phyloP scores from a whole-genome alignment of 2,329 filamentous ascomycete genomes.

The Paraphoma chrysanthemicola region DNA sequence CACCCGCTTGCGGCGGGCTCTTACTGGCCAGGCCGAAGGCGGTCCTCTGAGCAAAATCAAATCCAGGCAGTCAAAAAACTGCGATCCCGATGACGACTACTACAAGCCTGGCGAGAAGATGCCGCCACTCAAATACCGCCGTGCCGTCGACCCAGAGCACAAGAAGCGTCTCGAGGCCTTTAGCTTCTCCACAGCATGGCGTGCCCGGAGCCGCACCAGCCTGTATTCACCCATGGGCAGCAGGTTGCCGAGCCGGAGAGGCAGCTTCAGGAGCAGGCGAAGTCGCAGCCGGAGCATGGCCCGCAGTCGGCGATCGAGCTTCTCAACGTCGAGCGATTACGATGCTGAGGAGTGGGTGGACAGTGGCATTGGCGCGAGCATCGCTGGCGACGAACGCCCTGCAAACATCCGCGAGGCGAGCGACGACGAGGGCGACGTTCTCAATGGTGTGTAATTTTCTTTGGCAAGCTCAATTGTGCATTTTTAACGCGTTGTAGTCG shows the following conservation, averaged over 20 bases:
- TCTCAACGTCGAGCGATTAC: constrained; percentile 31
- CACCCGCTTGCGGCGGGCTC: constrained; percentile 54
- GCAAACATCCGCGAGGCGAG: constrained; percentile 50
- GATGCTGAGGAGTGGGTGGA: constrained; percentile 50
- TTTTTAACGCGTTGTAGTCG: constrained; percentile 36
- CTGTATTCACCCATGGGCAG: constrained; percentile 59
- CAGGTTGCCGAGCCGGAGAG: constrained; percentile 51
- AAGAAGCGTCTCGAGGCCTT: constrained; percentile 58
- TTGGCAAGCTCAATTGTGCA: constrained; percentile 2
- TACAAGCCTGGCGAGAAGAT: constrained; percentile 61
- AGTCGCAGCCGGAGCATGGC: constrained; percentile 39
- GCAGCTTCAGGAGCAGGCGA: constrained; percentile 39
- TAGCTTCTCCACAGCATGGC: constrained; percentile 56
- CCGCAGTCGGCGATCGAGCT: constrained; percentile 44
- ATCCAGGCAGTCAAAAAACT: constrained; percentile 38
- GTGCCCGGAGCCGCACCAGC: constrained; percentile 52
- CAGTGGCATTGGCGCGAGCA: constrained; percentile 45
- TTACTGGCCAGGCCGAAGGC: constrained; percentile 45
- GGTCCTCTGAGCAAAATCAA: constrained; percentile 31
- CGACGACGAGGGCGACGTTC: constrained; percentile 54
- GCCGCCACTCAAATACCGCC: constrained; percentile 58
- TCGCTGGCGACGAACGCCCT: constrained; percentile 37
- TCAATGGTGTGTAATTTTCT: constrained; percentile 50
- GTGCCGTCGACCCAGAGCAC: constrained; percentile 58
- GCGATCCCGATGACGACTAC: constrained; percentile 52